These are phyloP conservation scores for Cryptosporidium canis DNA, from an alignment of 169 alveolate genomes.

Conservation along the genomic window DNA sequence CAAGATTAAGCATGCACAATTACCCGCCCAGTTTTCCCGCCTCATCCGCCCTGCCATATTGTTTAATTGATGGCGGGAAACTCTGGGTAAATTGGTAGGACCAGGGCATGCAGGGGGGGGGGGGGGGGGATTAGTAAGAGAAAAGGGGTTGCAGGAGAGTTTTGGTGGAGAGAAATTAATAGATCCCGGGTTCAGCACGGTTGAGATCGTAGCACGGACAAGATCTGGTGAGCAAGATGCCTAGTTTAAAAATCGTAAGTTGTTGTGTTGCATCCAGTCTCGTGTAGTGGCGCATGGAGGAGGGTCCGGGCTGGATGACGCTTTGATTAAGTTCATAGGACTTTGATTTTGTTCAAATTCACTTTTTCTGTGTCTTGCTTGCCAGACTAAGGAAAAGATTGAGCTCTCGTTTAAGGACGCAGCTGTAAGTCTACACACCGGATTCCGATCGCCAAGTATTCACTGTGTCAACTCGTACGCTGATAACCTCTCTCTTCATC, in stretches of 20 bases:
- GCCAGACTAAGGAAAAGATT: conserved; percentile 23
- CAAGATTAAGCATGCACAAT: conserved; percentile 26
- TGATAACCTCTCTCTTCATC: neutral
- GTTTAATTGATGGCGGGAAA: neutral
- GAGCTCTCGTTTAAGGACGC: conserved; percentile 61
- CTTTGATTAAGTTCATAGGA: too few species aligned
- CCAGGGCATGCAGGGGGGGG: neutral
- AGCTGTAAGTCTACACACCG: conserved; percentile 35
- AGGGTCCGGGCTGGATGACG: too few species aligned
- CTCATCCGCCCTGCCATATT: neutral
- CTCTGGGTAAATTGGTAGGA: neutral
- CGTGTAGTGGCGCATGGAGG: too few species aligned
- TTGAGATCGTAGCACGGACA: neutral
- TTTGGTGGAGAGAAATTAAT: neutral
- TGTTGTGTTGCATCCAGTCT: neutral
- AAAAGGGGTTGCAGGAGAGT: neutral
- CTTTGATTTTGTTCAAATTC: neutral
- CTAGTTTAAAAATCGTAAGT: conserved; percentile 2
- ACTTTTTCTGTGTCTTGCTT: neutral
- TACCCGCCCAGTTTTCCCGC: conserved; percentile 7
- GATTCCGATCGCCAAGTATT: too few species aligned
- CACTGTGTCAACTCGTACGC: neutral
- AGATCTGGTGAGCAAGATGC: neutral
- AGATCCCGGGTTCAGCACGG: neutral
- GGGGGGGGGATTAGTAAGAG: neutral